These are phyloP conservation scores for Stromatinia cepivora DNA, from an alignment of 2,329 filamentous ascomycete species.

Conservation along the genomic window DNA sequence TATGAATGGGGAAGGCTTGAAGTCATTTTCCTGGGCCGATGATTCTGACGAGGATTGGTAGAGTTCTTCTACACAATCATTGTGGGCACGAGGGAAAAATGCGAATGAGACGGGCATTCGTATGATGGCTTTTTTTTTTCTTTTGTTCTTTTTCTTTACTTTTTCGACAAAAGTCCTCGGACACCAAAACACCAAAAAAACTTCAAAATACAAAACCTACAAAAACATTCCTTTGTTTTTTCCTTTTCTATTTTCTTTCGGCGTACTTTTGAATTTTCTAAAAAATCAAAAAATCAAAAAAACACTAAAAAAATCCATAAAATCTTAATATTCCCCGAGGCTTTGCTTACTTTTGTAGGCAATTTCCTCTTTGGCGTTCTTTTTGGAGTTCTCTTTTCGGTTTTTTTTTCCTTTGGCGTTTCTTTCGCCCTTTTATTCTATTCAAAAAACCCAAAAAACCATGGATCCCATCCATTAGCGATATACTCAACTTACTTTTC, in stretches of 20 bases:
- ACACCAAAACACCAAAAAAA: background rate
- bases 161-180: background rate
- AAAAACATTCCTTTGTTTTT: background rate
- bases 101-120: background rate
- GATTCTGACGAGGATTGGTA: background rate
- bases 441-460: no score
- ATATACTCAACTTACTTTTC: background rate
- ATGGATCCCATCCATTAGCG: background rate
- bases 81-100: background rate
- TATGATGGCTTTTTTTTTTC: background rate
- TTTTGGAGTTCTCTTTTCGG: background rate
- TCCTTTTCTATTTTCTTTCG: background rate
- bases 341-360: no score
- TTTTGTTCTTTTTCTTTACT: background rate
- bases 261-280: background rate
- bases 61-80: background rate
- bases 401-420: background rate
- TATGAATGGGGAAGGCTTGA: background rate
- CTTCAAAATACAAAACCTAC: background rate
- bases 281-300: background rate
- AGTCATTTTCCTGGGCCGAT: background rate
- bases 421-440: background rate
- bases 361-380: background rate
- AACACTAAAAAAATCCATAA: background rate
- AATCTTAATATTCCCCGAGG: no score